phyloP scores from a whole-genome alignment of 2,329 filamentous ascomycete genomes.

The Diplocarpon rosae region DNA sequence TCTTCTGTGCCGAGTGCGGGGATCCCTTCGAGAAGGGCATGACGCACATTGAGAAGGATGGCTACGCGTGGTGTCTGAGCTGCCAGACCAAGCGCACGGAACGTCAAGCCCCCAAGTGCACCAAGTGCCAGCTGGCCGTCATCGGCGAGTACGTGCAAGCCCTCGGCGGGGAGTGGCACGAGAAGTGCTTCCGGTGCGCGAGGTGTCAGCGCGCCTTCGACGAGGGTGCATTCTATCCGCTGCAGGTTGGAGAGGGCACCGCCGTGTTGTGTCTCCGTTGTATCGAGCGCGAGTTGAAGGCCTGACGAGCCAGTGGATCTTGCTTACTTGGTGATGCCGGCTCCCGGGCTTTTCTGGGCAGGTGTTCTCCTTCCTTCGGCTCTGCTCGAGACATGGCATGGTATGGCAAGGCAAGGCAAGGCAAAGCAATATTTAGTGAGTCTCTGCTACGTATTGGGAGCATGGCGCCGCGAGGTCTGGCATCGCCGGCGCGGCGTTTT shows the following conservation, averaged over 20 bases:
- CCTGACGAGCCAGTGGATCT: constrained; percentile 14
- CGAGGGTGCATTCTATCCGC: constrained; percentile 55
- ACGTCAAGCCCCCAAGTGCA: constrained; percentile 77
- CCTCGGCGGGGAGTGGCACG: constrained; percentile 87
- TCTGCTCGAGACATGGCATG: too few relatives aligned
- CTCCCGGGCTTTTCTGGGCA: too few relatives aligned
- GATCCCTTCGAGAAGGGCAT: constrained; percentile 73
- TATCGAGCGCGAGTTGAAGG: constrained; percentile 48
- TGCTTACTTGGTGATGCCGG: too few relatives aligned
- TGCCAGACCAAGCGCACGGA: constrained; percentile 91
- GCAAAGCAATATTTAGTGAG: too few relatives aligned
- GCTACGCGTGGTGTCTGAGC: constrained; percentile 90
- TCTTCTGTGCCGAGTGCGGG: constrained; percentile 97
- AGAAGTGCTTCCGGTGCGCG: constrained; percentile 76
- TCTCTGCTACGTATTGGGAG: too few relatives aligned
- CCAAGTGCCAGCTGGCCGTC: constrained; percentile 72
- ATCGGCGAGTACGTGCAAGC: constrained; percentile 85
- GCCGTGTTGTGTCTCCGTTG: constrained; percentile 51
- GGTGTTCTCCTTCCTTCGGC: too few relatives aligned
- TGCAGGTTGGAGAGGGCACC: constrained; percentile 38
- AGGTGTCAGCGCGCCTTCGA: constrained; percentile 49
- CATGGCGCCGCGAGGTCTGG: too few relatives aligned
- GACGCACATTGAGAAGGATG: constrained; percentile 83
- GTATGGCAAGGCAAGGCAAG: too few relatives aligned
- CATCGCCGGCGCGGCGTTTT: too few relatives aligned